phyloP scores from a whole-genome alignment of 257 asterid genomes.

The Solanum tacnaense region DNA sequence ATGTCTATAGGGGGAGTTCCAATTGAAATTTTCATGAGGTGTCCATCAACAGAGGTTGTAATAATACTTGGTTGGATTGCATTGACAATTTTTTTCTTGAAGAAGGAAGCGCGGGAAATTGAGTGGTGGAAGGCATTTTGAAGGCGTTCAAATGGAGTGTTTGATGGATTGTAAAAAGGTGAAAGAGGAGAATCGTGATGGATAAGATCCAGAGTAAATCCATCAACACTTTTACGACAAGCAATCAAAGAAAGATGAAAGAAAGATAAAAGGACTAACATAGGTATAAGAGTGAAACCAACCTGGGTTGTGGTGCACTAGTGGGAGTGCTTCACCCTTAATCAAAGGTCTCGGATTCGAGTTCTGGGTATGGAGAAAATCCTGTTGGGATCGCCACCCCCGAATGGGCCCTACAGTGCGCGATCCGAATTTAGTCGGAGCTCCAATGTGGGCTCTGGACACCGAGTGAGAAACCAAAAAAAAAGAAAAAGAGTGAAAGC shows the following conservation, averaged over 20 bases:
- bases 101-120: background rate
- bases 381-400: too few relatives aligned
- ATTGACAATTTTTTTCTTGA: background rate
- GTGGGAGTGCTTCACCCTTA: too few relatives aligned
- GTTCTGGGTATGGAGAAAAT: too few relatives aligned
- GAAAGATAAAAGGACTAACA: background rate
- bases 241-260: background rate
- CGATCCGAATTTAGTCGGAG: too few relatives aligned
- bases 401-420: too few relatives aligned
- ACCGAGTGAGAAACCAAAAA: too few relatives aligned
- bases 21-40: constrained; percentile 10
- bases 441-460: too few relatives aligned
- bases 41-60: background rate
- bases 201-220: constrained; percentile 13
- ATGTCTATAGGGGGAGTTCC: constrained; percentile 11
- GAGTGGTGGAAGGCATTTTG: constrained; percentile 7
- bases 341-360: too few relatives aligned
- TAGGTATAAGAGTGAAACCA: background rate
- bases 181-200: constrained; percentile 21
- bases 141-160: constrained; percentile 4
- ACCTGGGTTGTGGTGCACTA: too few relatives aligned
- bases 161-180: constrained; percentile 10
- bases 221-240: background rate
- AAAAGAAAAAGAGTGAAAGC: background rate
- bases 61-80: background rate